phyloP scores from a whole-genome alignment of 1,284 basidiomycete genomes.

The Boletus coffeatus region DNA sequence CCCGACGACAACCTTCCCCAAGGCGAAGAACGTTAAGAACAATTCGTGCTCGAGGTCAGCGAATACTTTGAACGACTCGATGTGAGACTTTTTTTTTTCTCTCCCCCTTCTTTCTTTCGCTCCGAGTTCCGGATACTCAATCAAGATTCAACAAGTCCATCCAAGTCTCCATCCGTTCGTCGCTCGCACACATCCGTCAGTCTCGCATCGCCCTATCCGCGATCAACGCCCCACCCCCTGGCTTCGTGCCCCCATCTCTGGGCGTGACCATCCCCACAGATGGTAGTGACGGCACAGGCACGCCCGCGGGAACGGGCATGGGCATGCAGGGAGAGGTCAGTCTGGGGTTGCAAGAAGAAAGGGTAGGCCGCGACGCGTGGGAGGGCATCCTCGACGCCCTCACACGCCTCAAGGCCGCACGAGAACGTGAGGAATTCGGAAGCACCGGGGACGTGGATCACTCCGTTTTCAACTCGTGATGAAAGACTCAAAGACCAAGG shows the following conservation, averaged over 20 bases:
- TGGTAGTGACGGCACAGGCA: conserved; percentile 20
- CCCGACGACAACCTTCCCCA: conserved; percentile 62
- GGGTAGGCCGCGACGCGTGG: conserved; percentile 73
- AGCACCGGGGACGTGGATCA: conserved; percentile 2
- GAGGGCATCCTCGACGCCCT: conserved; percentile 63
- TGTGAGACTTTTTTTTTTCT: conserved; percentile 33
- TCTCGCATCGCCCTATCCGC: conserved; percentile 79
- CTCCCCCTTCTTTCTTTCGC: no score
- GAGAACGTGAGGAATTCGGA: conserved; percentile 26
- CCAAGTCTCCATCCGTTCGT: conserved; percentile 68
- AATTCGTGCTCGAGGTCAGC: conserved; percentile 76
- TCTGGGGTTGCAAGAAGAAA: conserved; percentile 71
- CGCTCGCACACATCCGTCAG: conserved; percentile 72
- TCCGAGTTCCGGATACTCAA: background rate
- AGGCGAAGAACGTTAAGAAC: conserved; percentile 75
- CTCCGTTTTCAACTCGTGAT: background rate
- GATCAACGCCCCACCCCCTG: conserved; percentile 67
- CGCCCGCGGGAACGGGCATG: background rate
- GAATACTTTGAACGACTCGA: conserved; percentile 79
- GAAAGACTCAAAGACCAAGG: conserved; percentile 84
- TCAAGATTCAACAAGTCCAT: conserved; percentile 40
- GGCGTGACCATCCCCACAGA: conserved; percentile 66
- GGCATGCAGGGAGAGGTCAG: conserved; percentile 23
- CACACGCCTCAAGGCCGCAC: conserved; percentile 49
- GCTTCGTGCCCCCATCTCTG: conserved; percentile 67